phyloP scores from a whole-genome alignment of 1,284 basidiomycete genomes.

The Ustilago shanxiensis region DNA sequence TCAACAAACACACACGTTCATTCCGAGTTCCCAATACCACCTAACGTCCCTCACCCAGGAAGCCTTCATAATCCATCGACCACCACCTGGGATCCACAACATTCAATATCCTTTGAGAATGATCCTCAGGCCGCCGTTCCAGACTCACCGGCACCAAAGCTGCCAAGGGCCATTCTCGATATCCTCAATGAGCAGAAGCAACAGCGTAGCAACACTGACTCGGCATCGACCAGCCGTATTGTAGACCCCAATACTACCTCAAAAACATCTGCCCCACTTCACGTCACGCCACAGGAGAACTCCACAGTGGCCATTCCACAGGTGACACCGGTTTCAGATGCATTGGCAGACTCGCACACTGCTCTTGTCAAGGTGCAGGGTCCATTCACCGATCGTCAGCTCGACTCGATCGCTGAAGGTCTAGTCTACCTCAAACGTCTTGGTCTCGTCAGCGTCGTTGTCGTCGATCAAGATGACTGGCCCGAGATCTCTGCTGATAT shows the following conservation, averaged over 20 bases:
- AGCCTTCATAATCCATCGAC: slow-evolving; percentile 50
- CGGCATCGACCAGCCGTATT: slow-evolving; percentile 36
- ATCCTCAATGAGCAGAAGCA: slow-evolving; percentile 38
- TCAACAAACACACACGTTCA: slow-evolving; percentile 20
- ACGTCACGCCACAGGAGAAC: slow-evolving; percentile 70
- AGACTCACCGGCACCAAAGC: slow-evolving; percentile 6
- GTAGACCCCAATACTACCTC: slow-evolving; percentile 50
- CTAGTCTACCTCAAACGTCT: slow-evolving; percentile 95
- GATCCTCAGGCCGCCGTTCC: slow-evolving; percentile 19
- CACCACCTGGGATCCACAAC: slow-evolving; percentile 43
- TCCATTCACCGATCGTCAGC: slow-evolving; percentile 93
- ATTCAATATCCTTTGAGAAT: slow-evolving; percentile 29
- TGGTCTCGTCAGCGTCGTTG: slow-evolving; percentile 92
- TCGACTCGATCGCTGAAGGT: slow-evolving; percentile 91
- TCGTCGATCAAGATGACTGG: slow-evolving; percentile 89
- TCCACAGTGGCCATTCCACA: slow-evolving; percentile 45
- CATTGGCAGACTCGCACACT: slow-evolving; percentile 74
- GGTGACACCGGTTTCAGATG: slow-evolving; percentile 40
- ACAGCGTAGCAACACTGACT: slow-evolving; percentile 10
- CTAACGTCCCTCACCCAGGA: slow-evolving; percentile 41
- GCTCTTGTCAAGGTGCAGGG: slow-evolving; percentile 97
- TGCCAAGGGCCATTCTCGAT: slow-evolving; percentile 41
- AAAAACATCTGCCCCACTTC: slow-evolving; percentile 46
- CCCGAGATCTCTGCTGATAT: slow-evolving; percentile 69
- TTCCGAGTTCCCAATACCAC: slow-evolving; percentile 45